Conservation (phyloP, 768 basidiomycete genomes). For the Grammothele lineata region DNA sequence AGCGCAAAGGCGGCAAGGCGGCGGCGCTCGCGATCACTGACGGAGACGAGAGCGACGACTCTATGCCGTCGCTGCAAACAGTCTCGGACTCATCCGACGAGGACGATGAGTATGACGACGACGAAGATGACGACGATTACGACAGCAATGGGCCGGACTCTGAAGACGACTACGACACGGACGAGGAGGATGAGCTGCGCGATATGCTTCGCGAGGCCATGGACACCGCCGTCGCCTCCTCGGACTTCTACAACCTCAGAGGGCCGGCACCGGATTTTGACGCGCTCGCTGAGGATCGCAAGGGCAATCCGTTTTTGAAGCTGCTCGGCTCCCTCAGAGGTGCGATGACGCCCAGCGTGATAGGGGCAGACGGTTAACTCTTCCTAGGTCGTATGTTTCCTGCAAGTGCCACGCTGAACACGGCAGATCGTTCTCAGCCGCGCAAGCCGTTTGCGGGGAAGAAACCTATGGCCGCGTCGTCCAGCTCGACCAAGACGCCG, state of each 20-base stretch:
- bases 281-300: constrained; percentile 44
- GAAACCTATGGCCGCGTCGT: constrained; percentile 7
- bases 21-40: constrained; percentile 50
- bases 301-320: constrained; percentile 76
- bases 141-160: constrained; percentile 32
- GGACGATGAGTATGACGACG: constrained; percentile 34
- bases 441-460: constrained; percentile 17
- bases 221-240: constrained; percentile 54
- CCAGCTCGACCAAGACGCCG: constrained; percentile 3
- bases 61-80: constrained; percentile 66
- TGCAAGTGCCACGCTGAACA: constrained; percentile 40
- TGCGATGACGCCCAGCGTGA: too few species aligned
- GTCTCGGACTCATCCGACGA: constrained; percentile 59
- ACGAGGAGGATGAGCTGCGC: constrained; percentile 63
- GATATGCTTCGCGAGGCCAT: constrained; percentile 67
- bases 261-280: constrained; percentile 33
- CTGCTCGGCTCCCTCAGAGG: constrained; percentile 73
- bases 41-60: constrained; percentile 42
- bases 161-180: constrained; percentile 55
- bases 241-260: constrained; percentile 54
- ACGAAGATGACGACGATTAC: constrained; percentile 31
- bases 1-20: constrained; percentile 24
- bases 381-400: constrained; percentile 61
- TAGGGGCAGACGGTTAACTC: not conserved
- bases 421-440: constrained; percentile 31